phyloP scores from a whole-genome alignment of 176 grass and related monocot species.

The Thinopyrum elongatum region DNA sequence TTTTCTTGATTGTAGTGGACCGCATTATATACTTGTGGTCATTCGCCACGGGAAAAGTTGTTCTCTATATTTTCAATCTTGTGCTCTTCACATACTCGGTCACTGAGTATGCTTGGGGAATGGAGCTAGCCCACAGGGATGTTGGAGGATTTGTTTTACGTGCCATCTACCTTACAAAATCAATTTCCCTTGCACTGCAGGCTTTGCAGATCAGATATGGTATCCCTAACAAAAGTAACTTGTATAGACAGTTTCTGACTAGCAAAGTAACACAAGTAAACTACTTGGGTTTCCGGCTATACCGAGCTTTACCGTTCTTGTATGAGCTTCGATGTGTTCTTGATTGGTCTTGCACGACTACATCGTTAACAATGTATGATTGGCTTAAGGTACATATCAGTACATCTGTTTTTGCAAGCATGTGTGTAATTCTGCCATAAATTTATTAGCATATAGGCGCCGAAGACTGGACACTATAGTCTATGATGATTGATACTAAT shows the following conservation, averaged over 20 bases:
- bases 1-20: conserved; percentile 98
- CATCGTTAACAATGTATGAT: conserved; percentile 99
- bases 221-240: conserved; percentile 89
- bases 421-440: not conserved
- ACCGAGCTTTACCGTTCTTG: conserved; percentile 91
- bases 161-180: conserved; percentile 95
- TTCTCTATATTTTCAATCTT: conserved; percentile 99
- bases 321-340: conserved; percentile 97
- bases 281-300: conserved; percentile 83
- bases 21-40: conserved; percentile 98
- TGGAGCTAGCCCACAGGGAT: conserved; percentile 76
- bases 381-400: conserved; percentile 82
- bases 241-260: conserved; percentile 93
- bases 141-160: conserved; percentile 77
- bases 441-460: not conserved
- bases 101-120: conserved; percentile 93
- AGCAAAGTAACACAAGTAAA: conserved; percentile 98
- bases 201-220: conserved; percentile 94
- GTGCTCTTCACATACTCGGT: conserved; percentile 93
- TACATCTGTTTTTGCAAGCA: not conserved
- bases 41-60: conserved; percentile 80
- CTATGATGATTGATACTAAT: not conserved
- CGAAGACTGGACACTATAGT: not conserved
- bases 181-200: conserved; percentile 81
- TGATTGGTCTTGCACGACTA: conserved; percentile 97